A percentile compares a stretch with the other conserved stretches of the same genome.
These are phyloP conservation scores for Trichoderma koningiopsis DNA, from an alignment of 2,329 filamentous ascomycete species.

Conservation along the genomic window DNA sequence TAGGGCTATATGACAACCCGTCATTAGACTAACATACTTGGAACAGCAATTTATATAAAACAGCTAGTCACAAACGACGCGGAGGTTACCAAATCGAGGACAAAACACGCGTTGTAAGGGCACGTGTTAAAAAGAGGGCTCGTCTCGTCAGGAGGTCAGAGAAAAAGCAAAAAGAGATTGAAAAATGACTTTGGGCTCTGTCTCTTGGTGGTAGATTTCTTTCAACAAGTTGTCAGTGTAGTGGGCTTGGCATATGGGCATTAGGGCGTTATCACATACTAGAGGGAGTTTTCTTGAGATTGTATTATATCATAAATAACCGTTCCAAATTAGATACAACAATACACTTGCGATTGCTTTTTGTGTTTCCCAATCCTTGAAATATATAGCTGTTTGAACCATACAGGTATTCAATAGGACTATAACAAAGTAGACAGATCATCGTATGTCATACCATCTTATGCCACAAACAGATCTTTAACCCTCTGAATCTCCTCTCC, in stretches of 20 bases:
- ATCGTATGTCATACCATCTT: not conserved
- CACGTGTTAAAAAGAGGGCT: not conserved
- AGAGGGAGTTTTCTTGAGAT: not conserved
- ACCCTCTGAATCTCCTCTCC: constrained; percentile 12
- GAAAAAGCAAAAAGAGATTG: not conserved
- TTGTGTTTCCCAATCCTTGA: too few species aligned
- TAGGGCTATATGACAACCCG: not conserved
- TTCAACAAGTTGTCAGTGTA: not conserved
- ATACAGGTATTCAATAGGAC: not conserved
- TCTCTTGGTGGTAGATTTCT: not conserved
- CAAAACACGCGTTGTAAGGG: too few species aligned
- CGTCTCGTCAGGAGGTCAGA: not conserved
- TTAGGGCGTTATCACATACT: not conserved
- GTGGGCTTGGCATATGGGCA: not conserved
- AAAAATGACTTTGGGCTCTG: not conserved
- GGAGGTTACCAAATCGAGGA: too few species aligned
- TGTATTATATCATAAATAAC: not conserved
- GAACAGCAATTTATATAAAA: not conserved
- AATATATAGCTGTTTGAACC: not conserved
- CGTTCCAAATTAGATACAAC: not conserved
- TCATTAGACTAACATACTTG: constrained; percentile 7
- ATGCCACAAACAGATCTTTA: not conserved
- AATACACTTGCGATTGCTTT: not conserved
- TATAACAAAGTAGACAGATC: not conserved
- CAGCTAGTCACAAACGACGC: not conserved